Evolutionary conservation across 257 asterid species (phyloP).

Genomic region (Salvia miltiorrhiza): DNA sequence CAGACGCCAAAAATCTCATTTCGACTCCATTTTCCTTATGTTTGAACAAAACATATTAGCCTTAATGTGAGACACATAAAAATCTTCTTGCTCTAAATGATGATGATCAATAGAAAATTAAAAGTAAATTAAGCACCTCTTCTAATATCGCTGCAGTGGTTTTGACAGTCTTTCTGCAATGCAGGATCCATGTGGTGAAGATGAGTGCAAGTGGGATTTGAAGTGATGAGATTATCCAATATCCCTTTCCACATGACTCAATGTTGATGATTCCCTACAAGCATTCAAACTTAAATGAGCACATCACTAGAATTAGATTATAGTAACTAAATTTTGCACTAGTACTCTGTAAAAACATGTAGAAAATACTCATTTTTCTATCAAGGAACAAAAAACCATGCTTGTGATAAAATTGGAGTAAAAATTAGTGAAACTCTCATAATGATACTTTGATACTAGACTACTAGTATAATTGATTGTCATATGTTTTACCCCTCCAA

Average conservation of each 20-base stretch:
- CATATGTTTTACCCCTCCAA: no score
- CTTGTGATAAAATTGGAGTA: no score
- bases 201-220: conserved; percentile 72
- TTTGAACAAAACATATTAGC: background rate
- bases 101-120: no score
- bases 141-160: conserved; percentile 22
- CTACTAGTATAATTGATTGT: no score
- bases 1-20: conserved; percentile 12
- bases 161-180: conserved; percentile 18
- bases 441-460: no score
- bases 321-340: no score
- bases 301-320: background rate
- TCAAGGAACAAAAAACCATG: no score
- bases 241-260: conserved; percentile 71
- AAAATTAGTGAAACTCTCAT: no score
- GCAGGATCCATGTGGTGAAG: conserved; percentile 60
- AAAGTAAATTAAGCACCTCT: conserved; percentile 36
- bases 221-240: conserved; percentile 70
- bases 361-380: no score
- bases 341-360: no score
- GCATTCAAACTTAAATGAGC: background rate
- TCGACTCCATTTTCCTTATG: conserved; percentile 41
- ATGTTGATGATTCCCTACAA: conserved; percentile 60
- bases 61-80: background rate
- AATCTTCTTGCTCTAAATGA: no score